phyloP scores from a whole-genome alignment of 2,329 filamentous ascomycete species.

The Pseudohalonectria lignicola region DNA sequence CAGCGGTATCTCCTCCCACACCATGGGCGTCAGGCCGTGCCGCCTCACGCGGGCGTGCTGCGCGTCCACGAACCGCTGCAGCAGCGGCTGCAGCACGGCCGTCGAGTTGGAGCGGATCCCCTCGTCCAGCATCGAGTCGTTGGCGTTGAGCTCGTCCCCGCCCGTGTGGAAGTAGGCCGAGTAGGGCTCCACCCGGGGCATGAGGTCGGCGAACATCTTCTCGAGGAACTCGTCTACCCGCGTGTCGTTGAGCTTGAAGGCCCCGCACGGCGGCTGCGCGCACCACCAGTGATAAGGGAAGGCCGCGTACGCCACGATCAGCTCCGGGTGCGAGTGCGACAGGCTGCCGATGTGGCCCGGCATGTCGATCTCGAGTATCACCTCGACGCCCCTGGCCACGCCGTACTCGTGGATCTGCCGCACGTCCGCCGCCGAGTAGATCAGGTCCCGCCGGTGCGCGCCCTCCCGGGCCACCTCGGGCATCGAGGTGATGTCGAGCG shows the following conservation, averaged over 20 bases:
- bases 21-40: conserved; percentile 58
- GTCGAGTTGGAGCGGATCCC: conserved; percentile 57
- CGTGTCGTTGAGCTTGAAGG: conserved; percentile 65
- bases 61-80: conserved; percentile 67
- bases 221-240: conserved; percentile 62
- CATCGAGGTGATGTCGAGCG: conserved; percentile 65
- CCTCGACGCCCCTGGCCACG: conserved; percentile 54
- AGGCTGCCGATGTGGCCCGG: conserved; percentile 68
- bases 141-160: conserved; percentile 75
- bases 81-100: conserved; percentile 56
- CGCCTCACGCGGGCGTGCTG: conserved; percentile 55
- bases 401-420: conserved; percentile 60
- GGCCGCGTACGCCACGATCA: conserved; percentile 54
- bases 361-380: conserved; percentile 71
- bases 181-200: conserved; percentile 61
- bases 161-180: conserved; percentile 74
- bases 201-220: conserved; percentile 61
- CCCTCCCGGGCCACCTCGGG: conserved; percentile 63
- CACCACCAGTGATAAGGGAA: conserved; percentile 49
- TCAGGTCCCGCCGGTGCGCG: conserved; percentile 56
- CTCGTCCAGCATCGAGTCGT: conserved; percentile 64
- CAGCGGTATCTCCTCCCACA: conserved; percentile 81
- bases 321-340: conserved; percentile 54
- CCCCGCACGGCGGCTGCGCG: conserved; percentile 53
- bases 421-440: conserved; percentile 58